Percentiles rank a stretch among this genome's conserved stretches.
These are phyloP conservation scores for Monilinia vaccinii-corymbosi DNA, from an alignment of 2,329 filamentous ascomycete species.

Conservation along the genomic window DNA sequence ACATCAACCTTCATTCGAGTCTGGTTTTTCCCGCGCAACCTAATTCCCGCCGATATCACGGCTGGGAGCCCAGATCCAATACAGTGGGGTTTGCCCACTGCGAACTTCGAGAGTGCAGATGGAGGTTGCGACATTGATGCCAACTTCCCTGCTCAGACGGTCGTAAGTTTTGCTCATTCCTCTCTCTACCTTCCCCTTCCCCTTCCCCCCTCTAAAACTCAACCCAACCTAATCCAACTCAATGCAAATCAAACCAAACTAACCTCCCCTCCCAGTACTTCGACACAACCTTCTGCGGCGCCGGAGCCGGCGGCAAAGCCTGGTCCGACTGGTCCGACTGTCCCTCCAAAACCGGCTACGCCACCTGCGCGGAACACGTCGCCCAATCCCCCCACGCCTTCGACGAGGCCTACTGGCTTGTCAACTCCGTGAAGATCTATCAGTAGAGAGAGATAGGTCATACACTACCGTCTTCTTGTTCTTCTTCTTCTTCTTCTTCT, in stretches of 20 bases:
- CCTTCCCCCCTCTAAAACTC: no score
- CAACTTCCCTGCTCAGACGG: constrained; percentile 62
- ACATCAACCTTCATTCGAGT: constrained; percentile 37
- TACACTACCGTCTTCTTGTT: no score
- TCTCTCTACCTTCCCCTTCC: neutral
- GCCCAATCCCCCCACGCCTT: constrained; percentile 61
- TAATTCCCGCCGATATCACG: constrained; percentile 61
- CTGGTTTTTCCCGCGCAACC: constrained; percentile 52
- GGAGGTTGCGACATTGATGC: constrained; percentile 57
- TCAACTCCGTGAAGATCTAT: constrained; percentile 64
- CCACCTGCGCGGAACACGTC: constrained; percentile 67
- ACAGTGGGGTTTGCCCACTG: constrained; percentile 58
- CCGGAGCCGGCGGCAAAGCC: constrained; percentile 61
- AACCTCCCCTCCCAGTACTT: constrained; percentile 34
- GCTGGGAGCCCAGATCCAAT: constrained; percentile 51
- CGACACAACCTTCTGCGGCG: constrained; percentile 78
- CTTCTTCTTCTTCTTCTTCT: no score
- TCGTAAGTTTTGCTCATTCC: constrained; percentile 39
- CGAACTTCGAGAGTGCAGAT: constrained; percentile 43
- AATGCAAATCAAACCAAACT: no score
- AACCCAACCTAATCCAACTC: no score
- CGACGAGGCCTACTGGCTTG: constrained; percentile 64
- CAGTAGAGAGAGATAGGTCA: constrained; percentile 20
- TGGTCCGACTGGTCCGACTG: constrained; percentile 34
- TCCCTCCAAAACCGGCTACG: constrained; percentile 51